Evolutionary conservation across 345 rosid genomes (phyloP).

Genomic region (Lenwebbia sp.): DNA sequence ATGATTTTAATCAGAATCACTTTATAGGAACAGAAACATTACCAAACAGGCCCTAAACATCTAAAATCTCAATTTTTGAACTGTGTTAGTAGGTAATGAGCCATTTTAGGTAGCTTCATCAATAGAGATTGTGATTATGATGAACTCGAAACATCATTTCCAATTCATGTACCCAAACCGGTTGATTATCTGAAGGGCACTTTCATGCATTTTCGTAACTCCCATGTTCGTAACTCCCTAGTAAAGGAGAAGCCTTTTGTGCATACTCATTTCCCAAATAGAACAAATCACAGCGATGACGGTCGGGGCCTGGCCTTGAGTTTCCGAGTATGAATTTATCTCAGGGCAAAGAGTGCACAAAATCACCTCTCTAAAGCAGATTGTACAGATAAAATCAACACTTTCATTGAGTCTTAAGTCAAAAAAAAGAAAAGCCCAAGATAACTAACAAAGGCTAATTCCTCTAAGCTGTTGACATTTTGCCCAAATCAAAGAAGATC

Average conservation of each 20-base stretch:
- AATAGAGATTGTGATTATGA: neutral
- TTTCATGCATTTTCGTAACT: neutral
- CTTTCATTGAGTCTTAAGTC: neutral
- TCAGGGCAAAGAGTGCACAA: neutral
- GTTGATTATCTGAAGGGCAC: neutral
- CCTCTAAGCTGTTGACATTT: neutral
- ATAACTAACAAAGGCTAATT: neutral
- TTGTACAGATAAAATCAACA: neutral
- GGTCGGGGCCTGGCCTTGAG: neutral
- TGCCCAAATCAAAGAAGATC: neutral
- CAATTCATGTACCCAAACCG: neutral
- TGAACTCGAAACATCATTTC: neutral
- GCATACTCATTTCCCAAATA: neutral
- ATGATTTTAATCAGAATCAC: too few relatives aligned
- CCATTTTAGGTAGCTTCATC: neutral
- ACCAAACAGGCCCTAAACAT: too few relatives aligned
- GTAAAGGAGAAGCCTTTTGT: neutral
- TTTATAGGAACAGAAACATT: too few relatives aligned
- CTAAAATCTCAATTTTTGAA: neutral
- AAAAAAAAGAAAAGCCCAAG: neutral
- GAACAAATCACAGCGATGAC: neutral
- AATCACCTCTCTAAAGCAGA: neutral
- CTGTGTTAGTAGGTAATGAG: neutral
- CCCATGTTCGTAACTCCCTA: neutral
- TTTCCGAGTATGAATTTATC: neutral